Evolutionary conservation across 306 rosid species (phyloP).

Genomic region (Cucumis cinereus): DNA sequence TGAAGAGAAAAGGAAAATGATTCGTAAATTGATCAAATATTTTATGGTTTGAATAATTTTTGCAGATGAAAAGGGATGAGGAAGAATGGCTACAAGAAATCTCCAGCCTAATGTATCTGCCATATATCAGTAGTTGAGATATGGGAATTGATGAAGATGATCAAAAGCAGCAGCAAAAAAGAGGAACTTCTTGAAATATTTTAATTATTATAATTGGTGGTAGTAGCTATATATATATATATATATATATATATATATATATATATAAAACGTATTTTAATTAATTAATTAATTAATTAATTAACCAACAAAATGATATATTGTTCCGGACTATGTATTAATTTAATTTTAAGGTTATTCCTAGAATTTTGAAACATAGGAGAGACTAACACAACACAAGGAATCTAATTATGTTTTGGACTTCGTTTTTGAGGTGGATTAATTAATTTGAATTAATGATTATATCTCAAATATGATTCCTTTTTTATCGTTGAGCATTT

Average conservation of each 20-base stretch:
- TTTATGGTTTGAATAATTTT: background rate
- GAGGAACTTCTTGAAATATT: background rate
- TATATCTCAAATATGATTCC: background rate
- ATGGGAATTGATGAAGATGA: background rate
- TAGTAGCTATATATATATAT: background rate
- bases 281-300: background rate
- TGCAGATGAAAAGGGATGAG: constrained; percentile 46
- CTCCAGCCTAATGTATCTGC: constrained; percentile 41
- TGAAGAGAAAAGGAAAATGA: too few relatives aligned
- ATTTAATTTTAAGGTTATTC: background rate
- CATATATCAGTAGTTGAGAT: constrained; percentile 24
- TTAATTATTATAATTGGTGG: background rate
- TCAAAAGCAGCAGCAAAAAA: background rate
- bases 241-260: too few relatives aligned
- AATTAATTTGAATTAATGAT: background rate
- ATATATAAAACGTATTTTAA: background rate
- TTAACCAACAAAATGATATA: background rate
- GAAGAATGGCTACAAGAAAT: constrained; percentile 78
- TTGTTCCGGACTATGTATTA: background rate
- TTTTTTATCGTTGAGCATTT: background rate
- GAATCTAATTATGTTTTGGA: background rate
- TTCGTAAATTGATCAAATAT: too few relatives aligned
- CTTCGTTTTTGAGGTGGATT: background rate
- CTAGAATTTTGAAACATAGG: background rate
- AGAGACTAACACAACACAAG: background rate